Evolutionary conservation across 108 stramenopile genomes (phyloP).

Genomic region (Nitzschia putrida): DNA sequence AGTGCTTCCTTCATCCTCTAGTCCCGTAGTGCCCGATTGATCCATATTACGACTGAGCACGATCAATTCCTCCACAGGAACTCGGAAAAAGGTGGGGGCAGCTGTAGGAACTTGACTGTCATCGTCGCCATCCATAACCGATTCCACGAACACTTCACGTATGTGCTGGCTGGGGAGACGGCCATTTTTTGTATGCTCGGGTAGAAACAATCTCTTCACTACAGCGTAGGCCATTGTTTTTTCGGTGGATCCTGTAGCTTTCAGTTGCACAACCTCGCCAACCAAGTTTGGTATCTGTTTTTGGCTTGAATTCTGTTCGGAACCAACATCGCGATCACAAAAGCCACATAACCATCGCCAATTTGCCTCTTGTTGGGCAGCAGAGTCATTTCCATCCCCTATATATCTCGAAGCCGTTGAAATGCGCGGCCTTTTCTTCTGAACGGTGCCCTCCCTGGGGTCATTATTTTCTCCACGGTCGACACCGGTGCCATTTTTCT

Average conservation of each 20-base stretch:
- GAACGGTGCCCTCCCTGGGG: background rate
- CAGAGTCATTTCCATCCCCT: conserved; percentile 66
- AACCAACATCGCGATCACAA: background rate
- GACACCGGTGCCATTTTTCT: background rate
- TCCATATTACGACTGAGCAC: background rate
- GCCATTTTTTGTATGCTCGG: conserved; percentile 61
- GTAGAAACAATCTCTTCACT: conserved; percentile 53
- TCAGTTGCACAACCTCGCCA: conserved; percentile 58
- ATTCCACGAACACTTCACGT: conserved; percentile 48
- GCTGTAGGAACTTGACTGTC: too few relatives aligned
- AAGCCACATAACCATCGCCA: conserved; percentile 58
- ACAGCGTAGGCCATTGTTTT: conserved; percentile 58
- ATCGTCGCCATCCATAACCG: background rate
- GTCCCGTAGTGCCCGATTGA: too few relatives aligned
- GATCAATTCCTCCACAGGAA: conserved; percentile 5
- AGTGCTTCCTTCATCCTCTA: too few relatives aligned
- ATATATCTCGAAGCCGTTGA: conserved; percentile 28
- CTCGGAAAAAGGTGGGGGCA: background rate
- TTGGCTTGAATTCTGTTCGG: background rate
- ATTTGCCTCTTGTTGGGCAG: conserved; percentile 61
- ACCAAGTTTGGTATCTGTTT: conserved; percentile 30
- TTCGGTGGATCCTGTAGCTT: conserved; percentile 2
- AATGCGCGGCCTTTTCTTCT: conserved; percentile 18
- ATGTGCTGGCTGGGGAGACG: conserved; percentile 38
- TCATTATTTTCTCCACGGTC: background rate